Base-by-base conservation (phyloP, 1,139 yeast species). In the Pichia sp. region DNA sequence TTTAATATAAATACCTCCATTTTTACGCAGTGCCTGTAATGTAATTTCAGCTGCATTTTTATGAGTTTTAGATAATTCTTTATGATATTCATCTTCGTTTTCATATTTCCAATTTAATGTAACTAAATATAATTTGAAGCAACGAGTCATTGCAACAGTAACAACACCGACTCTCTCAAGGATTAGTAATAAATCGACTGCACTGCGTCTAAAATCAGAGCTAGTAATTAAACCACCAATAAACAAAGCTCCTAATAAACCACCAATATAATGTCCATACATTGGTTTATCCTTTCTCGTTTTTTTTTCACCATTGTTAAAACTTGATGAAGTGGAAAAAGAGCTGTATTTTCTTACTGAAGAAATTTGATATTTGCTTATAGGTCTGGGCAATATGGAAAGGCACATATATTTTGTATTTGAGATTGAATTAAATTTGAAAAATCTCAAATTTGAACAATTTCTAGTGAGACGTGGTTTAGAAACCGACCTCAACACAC, bases 1-100 rank as follows among this genome's bases (percentile, higher is more conserved):
- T 62, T 94, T 94, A 62, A 92, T 92, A 63, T 83, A 92, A 7
- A 92, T 76, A 3, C 98, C 98, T 16, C 96, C 97, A 59, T 92
- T 92, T 31, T 70, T 72, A 56, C 87, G 92, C 34, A 92, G 68
- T 0, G 97, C 97, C 45, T 68, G 67, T 49, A 87, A 70, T 0
- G 97, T 87, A 41, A 89, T 81, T 20, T 70, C 63, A 0, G 98
- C 97, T 40, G 96, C 92, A 46, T 70, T 69, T 50, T 70, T 63
- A 62, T 92, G 98, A 45, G 87, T 79, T 39, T 71, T 66, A 7
- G 75, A 66, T 41, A 90, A 64, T 0, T 82, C 92, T 9, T 60
- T 55, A 2, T 64, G 58, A 40, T 82, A 72, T 8, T 74, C 82
- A n/a, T 73, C 75, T 1, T 68, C 70, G 7, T 69, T 56, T 2